These are phyloP conservation scores for Cyphellophora europaea DNA, from an alignment of 2,329 filamentous ascomycete species.

Conservation along the genomic window DNA sequence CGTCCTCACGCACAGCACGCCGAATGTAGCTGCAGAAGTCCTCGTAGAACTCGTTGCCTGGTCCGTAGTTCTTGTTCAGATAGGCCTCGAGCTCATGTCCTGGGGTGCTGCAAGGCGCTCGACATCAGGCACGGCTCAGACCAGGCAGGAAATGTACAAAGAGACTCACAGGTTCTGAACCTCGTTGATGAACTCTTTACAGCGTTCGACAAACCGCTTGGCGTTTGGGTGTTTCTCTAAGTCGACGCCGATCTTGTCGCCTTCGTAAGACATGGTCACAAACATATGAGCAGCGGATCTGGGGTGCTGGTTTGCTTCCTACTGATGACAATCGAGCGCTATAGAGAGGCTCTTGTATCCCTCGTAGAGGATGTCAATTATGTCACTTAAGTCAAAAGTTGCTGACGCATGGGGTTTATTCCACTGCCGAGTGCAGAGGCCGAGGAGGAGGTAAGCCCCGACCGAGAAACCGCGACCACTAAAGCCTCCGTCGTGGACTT, in stretches of 20 bases:
- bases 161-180: conserved; percentile 22
- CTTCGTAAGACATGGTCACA: conserved; percentile 5
- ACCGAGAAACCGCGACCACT: too few relatives aligned
- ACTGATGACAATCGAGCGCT: too few relatives aligned
- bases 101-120: conserved; percentile 28
- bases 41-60: conserved; percentile 34
- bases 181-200: conserved; percentile 21
- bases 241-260: conserved; percentile 8
- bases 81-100: conserved; percentile 35
- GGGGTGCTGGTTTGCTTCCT: too few relatives aligned
- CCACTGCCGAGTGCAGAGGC: too few relatives aligned
- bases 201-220: conserved; percentile 7
- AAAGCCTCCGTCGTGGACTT: too few relatives aligned
- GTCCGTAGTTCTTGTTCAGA: conserved; percentile 36
- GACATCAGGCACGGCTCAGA: neutral
- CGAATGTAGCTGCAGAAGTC: conserved; percentile 31
- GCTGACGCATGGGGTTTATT: too few relatives aligned
- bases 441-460: too few relatives aligned
- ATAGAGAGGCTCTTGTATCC: too few relatives aligned
- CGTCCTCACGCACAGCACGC: conserved; percentile 26
- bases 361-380: too few relatives aligned
- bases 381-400: too few relatives aligned
- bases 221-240: conserved; percentile 12
- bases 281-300: neutral
- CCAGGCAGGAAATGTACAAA: neutral